phyloP scores from a whole-genome alignment of 2,329 filamentous ascomycete genomes.

The Graphilbum ipis-grandicollis region DNA sequence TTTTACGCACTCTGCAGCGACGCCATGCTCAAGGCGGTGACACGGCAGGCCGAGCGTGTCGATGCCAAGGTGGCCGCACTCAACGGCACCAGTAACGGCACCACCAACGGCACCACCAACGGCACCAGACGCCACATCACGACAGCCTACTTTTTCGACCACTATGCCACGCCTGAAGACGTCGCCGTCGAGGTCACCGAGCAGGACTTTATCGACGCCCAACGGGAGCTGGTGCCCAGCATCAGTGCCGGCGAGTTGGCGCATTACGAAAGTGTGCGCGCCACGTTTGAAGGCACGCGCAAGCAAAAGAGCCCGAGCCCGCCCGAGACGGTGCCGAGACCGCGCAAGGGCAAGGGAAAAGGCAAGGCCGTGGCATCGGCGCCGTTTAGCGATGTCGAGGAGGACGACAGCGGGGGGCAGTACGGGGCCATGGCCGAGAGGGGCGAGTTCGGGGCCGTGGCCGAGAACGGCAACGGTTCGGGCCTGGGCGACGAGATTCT shows the following conservation, averaged over 20 bases:
- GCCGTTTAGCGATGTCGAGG: slow-evolving; percentile 17
- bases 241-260: slow-evolving; percentile 83
- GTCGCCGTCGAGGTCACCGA: slow-evolving; percentile 77
- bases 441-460: too few relatives aligned
- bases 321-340: slow-evolving; percentile 3
- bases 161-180: slow-evolving; percentile 67
- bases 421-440: too few relatives aligned
- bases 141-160: slow-evolving; percentile 92
- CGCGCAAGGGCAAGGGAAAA: slow-evolving; percentile 15
- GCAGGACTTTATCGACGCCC: slow-evolving; percentile 68
- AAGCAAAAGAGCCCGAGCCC: slow-evolving; percentile 10
- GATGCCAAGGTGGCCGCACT: slow-evolving; percentile 66
- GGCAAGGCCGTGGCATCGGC: slow-evolving; percentile 13
- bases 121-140: slow-evolving; percentile 40
- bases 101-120: slow-evolving; percentile 9
- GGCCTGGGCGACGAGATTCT: too few relatives aligned
- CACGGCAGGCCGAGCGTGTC: slow-evolving; percentile 67
- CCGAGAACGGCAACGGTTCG: background rate
- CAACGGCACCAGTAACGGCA: slow-evolving; percentile 28
- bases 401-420: too few relatives aligned
- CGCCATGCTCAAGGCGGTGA: slow-evolving; percentile 97
- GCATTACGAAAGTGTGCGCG: slow-evolving; percentile 76
- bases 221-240: slow-evolving; percentile 75
- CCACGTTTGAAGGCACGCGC: slow-evolving; percentile 56
- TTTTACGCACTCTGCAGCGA: slow-evolving; percentile 95